Evolutionary conservation across 768 basidiomycete species (phyloP), one percentile per base, ranked within the genome.

Genomic region (Gymnopilus dilepis): DNA sequence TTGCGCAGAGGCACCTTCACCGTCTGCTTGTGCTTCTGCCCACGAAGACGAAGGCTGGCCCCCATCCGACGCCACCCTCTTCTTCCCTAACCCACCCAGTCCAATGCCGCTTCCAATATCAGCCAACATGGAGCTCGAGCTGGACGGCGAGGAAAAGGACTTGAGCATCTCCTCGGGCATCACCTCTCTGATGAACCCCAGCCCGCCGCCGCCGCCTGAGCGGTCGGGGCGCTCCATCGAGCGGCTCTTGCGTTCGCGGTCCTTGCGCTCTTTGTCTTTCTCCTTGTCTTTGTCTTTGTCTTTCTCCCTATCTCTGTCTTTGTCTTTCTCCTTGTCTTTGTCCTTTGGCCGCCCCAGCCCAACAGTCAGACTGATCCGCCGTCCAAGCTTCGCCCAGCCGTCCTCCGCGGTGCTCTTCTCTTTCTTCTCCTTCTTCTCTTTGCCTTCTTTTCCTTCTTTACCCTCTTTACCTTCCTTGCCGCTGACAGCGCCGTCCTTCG

Each of bases 341-440:
- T 66, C 64, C 43, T 59, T 67, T 71, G 63, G 69, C 68, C 70
- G 65, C 52, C 65, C 71, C 73, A 86, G 72, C 26, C 83, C 81
- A 57, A 90, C 82, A 4, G 82, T 80, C 63, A 86, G 74, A 66
- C 86, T 89, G 57, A 91, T 81, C 61, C 89, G 77, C 66, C 86
- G 77, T 12, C 89, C 82, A 40, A 91, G 65, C 69, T 85, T 88
- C n/a, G 82, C 77, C 89, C 89, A 91, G 59, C 71, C 71, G 26
- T 73, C 66, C 64, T 74, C 75, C 51, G 63, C 56, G 37, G 69
- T 47, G 55, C 73, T 59, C 77, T 69, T 68, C 38, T 69, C 72
- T 62, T 70, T 70, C 28, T 67, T 70, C 62, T 72, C 75, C 37
- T 73, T 69, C 64, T 77, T 77, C 59, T 58, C 59, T 33, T 67